Evolutionary conservation across 169 alveolate genomes (phyloP).

Genomic region (Hammondia hammondi): DNA sequence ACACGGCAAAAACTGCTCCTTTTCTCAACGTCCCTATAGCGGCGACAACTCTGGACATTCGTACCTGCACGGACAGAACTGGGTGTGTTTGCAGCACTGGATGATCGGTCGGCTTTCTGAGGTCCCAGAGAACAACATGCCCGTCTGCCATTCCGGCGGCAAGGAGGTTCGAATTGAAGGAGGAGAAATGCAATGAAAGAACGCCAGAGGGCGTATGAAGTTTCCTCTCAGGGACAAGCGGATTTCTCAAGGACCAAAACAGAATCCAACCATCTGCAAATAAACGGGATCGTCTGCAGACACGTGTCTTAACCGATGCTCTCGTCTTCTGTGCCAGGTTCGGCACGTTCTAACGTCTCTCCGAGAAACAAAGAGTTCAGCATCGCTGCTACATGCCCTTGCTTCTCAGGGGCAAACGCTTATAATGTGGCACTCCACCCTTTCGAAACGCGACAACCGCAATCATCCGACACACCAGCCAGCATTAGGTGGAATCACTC

Average conservation of each 20-base stretch:
- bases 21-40: too few relatives aligned
- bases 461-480: too few relatives aligned
- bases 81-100: constrained; percentile 76
- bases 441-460: too few relatives aligned
- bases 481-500: too few relatives aligned
- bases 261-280: constrained; percentile 80
- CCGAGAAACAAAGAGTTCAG: too few relatives aligned
- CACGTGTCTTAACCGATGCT: background rate
- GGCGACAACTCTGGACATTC: background rate
- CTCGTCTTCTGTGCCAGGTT: background rate
- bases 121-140: constrained; percentile 87
- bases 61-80: constrained; percentile 60
- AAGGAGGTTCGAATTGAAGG: constrained; percentile 86
- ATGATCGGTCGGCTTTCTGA: constrained; percentile 80
- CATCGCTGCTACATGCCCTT: too few relatives aligned
- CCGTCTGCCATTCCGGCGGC: constrained; percentile 91
- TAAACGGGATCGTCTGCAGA: background rate
- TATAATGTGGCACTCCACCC: too few relatives aligned
- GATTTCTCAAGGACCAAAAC: constrained; percentile 91
- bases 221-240: constrained; percentile 88
- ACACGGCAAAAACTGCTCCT: too few relatives aligned
- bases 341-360: background rate
- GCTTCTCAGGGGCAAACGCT: too few relatives aligned
- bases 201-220: constrained; percentile 81
- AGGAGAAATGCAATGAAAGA: constrained; percentile 82